Evolutionary conservation across 1,139 yeast species (phyloP).

Genomic region (Saccharomyces hybrid): DNA sequence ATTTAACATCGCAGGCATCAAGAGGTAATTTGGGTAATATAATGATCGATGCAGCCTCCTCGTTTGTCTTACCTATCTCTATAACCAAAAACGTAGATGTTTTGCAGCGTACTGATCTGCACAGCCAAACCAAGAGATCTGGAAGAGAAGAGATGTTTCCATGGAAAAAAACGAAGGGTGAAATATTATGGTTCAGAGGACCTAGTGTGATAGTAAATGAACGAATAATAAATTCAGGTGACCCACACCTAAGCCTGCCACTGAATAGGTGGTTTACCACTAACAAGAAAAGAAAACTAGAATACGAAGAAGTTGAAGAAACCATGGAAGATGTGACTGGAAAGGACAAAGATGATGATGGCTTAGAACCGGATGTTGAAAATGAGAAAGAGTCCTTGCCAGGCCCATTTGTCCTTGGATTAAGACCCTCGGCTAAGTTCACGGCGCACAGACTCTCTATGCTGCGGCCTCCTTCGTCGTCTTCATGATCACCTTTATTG

Average conservation of each 20-base stretch:
- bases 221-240: slow-evolving; percentile 36
- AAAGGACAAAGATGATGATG: slow-evolving; percentile 9
- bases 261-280: slow-evolving; percentile 20
- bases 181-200: slow-evolving; percentile 71
- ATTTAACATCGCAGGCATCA: slow-evolving; percentile 20
- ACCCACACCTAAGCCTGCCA: slow-evolving; percentile 14
- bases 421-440: slow-evolving; percentile 27
- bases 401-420: slow-evolving; percentile 24
- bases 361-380: slow-evolving; percentile 11
- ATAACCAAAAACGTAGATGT: slow-evolving; percentile 21
- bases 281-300: slow-evolving; percentile 13
- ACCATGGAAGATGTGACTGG: slow-evolving; percentile 9
- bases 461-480: background rate
- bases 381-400: slow-evolving; percentile 17
- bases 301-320: slow-evolving; percentile 23
- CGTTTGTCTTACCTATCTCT: slow-evolving; percentile 23
- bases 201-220: slow-evolving; percentile 61
- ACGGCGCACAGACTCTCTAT: slow-evolving; percentile 21
- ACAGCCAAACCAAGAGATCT: slow-evolving; percentile 27
- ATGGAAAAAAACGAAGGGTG: slow-evolving; percentile 34
- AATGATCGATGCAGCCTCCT: slow-evolving; percentile 24
- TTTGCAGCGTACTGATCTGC: slow-evolving; percentile 25
- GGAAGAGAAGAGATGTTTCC: slow-evolving; percentile 25
- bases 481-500: background rate
- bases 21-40: slow-evolving; percentile 18